Evolutionary conservation across 495 filamentous ascomycete genomes (phyloP).

Genomic region (Penicillium silybi): DNA sequence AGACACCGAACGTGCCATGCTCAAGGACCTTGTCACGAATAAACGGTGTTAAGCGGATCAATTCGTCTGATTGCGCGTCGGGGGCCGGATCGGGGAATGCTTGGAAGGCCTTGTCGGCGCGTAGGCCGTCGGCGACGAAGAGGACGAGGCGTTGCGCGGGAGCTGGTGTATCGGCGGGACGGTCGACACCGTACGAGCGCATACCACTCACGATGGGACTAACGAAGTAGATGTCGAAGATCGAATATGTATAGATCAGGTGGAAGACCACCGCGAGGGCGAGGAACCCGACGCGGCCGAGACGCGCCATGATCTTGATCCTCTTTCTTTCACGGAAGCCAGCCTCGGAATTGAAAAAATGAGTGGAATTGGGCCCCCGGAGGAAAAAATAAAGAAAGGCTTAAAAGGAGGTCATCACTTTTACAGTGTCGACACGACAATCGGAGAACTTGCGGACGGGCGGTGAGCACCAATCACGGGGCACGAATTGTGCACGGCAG

Average conservation of each 20-base stretch:
- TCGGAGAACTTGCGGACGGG: slow-evolving; percentile 28
- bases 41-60: slow-evolving; percentile 84
- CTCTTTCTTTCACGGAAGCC: slow-evolving; percentile 11
- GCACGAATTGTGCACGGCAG: slow-evolving; percentile 23
- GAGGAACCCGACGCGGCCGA: slow-evolving; percentile 83
- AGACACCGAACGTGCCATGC: slow-evolving; percentile 97
- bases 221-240: slow-evolving; percentile 99
- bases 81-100: slow-evolving; percentile 87
- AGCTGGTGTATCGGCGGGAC: slow-evolving; percentile 55
- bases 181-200: slow-evolving; percentile 69
- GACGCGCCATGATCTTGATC: slow-evolving; percentile 61
- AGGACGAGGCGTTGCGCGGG: slow-evolving; percentile 89
- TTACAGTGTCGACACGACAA: slow-evolving; percentile 5
- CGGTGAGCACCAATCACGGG: slow-evolving; percentile 33
- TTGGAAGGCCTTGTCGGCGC: slow-evolving; percentile 98
- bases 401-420: slow-evolving; percentile 21
- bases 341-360: slow-evolving; percentile 2
- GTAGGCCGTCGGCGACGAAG: slow-evolving; percentile 95
- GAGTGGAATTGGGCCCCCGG: slow-evolving; percentile 21
- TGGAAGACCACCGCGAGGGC: slow-evolving; percentile 92
- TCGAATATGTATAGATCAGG: slow-evolving; percentile 89
- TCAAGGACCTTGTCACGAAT: slow-evolving; percentile 82
- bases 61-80: slow-evolving; percentile 49
- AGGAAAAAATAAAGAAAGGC: slow-evolving; percentile 9
- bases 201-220: slow-evolving; percentile 97